These are phyloP conservation scores for Myxozyma lipomycoides DNA, from an alignment of 805 yeast species.

Conservation along the genomic window DNA sequence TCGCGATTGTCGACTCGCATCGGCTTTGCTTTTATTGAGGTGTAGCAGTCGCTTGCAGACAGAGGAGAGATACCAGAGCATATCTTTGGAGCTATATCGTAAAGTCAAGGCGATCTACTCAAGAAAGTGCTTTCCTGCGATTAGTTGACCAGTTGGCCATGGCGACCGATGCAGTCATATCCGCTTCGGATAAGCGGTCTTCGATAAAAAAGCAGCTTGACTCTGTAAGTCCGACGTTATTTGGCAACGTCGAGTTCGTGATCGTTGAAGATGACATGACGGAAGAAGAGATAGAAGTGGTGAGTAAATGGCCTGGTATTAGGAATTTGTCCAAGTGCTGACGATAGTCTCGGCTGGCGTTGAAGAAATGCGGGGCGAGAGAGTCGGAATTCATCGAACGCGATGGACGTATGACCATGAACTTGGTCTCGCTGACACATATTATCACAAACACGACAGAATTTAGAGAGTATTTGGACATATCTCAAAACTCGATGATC, in stretches of 20 bases:
- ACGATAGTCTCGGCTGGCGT: not conserved
- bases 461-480: slow-evolving; percentile 48
- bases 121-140: too few species aligned
- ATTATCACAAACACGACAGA: slow-evolving; percentile 50
- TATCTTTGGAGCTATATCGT: too few species aligned
- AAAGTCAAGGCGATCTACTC: too few species aligned
- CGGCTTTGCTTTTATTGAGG: too few species aligned
- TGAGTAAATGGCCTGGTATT: not conserved
- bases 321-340: not conserved
- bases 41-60: too few species aligned
- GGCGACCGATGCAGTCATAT: too few species aligned
- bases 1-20: too few species aligned
- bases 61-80: too few species aligned
- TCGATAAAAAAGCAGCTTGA: not conserved
- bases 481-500: slow-evolving; percentile 50
- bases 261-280: slow-evolving; percentile 5
- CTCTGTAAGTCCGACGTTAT: slow-evolving; percentile 2
- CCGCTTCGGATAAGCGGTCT: too few species aligned
- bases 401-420: not conserved
- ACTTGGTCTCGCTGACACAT: slow-evolving; percentile 23
- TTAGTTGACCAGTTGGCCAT: too few species aligned
- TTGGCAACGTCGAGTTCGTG: slow-evolving; percentile 10
- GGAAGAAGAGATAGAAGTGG: slow-evolving; percentile 8
- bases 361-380: slow-evolving; percentile 19
- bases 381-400: slow-evolving; percentile 2